phyloP scores from a whole-genome alignment of 2,329 filamentous ascomycete species.

The Aureobasidium sp. region DNA sequence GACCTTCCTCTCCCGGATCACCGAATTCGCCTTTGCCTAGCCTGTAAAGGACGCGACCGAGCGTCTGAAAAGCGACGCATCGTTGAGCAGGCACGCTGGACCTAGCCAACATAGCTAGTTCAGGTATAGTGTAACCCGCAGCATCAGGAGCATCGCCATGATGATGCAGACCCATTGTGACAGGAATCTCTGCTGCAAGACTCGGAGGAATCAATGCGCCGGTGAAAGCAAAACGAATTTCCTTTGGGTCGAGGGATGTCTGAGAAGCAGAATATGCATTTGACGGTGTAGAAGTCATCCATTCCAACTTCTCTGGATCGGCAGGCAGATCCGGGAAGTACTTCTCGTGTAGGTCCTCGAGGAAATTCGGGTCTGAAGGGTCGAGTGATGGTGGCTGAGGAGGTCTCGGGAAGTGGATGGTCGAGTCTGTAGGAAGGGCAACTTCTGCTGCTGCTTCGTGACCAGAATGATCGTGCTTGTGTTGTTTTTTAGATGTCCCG shows the following conservation, averaged over 20 bases:
- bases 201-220: slow-evolving; percentile 72
- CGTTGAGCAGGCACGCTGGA: slow-evolving; percentile 78
- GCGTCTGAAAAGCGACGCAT: slow-evolving; percentile 83
- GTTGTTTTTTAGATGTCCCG: background rate
- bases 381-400: slow-evolving; percentile 63
- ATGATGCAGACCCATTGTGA: slow-evolving; percentile 77
- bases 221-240: slow-evolving; percentile 81
- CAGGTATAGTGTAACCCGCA: slow-evolving; percentile 85
- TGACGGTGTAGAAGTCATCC: slow-evolving; percentile 65
- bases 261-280: slow-evolving; percentile 77
- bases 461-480: background rate
- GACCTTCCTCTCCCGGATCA: slow-evolving; percentile 36
- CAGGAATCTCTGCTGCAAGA: slow-evolving; percentile 63
- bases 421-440: slow-evolving; percentile 17
- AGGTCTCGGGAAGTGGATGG: slow-evolving; percentile 52
- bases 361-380: slow-evolving; percentile 72
- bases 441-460: slow-evolving; percentile 8
- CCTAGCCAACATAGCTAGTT: slow-evolving; percentile 70
- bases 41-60: slow-evolving; percentile 76
- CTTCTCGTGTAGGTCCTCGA: slow-evolving; percentile 74
- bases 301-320: slow-evolving; percentile 76
- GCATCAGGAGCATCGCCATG: slow-evolving; percentile 88
- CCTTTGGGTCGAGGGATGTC: slow-evolving; percentile 59
- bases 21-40: slow-evolving; percentile 66
- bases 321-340: slow-evolving; percentile 86